Base-by-base conservation (phyloP, 805 yeast genomes). In the Candida maesae region DNA sequence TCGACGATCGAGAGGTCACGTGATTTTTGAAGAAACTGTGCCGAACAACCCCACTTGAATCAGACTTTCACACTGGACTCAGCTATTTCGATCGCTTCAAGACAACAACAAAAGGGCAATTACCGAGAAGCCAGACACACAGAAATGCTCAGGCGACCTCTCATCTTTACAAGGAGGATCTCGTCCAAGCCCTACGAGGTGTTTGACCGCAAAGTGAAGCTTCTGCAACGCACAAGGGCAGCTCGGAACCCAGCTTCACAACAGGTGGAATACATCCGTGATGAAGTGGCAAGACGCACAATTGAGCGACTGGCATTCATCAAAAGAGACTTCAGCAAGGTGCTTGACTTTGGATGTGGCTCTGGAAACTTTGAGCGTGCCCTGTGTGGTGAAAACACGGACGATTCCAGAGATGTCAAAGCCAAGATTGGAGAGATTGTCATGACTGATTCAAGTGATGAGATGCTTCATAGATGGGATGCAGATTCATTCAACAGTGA, bases 291-390 rank as follows among this genome's bases (percentile, higher is more conserved):
- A 1, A 55, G 68, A 18, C 73, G 85, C 38, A 79, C 89, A 9
- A 76, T 85, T 19, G 95, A 86, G 47, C 69, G 95, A 48, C 61
- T 87, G 38, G 79, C 88, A 2, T 82, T 84, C 59, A 74, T 87
- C 36, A 78, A 83, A 34, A 68, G 89, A 36, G 73, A 74, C 17
- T 80, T 85, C 51, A 66, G 72, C 15, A 66, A 67, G 16, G 72
- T 82, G 26, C 62, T 86, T 43, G 95, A 87, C 56, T 73, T 84
- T 42, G 95, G 95, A 3, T 71, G 82, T 10, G 79, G 84, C 35
- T 70, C 81, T 39, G 95, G 95, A 1, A 79, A 78, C 56, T 64
- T 81, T 12, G 71, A 74, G 42, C 64, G 67, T 61, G 38, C 50
- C 16, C 30, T 56, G 21, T 24, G 31, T 3, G 37, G 31, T 3